These are phyloP conservation scores for Kwoniella newhampshirensis DNA, from an alignment of 768 basidiomycete species.

Conservation along the genomic window DNA sequence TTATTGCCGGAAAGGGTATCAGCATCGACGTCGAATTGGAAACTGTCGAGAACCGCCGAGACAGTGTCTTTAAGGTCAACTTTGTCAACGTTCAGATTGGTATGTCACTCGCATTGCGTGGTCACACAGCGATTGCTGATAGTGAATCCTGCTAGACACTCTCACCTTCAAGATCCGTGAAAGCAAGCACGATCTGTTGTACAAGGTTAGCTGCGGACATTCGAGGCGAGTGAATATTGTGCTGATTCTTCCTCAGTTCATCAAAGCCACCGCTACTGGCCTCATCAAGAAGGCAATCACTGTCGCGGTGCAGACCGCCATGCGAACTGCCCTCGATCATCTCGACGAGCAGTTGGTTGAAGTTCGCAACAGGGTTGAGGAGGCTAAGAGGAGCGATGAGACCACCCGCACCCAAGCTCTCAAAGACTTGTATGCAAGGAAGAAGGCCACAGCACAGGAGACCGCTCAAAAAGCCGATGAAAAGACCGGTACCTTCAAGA, in stretches of 20 bases:
- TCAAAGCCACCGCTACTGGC: slow-evolving; percentile 73
- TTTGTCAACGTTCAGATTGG: slow-evolving; percentile 74
- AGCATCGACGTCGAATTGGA: slow-evolving; percentile 59
- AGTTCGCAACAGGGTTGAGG: slow-evolving; percentile 68
- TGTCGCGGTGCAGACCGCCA: slow-evolving; percentile 64
- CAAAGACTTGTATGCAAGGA: slow-evolving; percentile 50
- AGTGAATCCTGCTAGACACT: no score
- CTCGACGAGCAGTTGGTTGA: slow-evolving; percentile 83
- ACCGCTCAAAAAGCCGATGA: slow-evolving; percentile 55
- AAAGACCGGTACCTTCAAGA: slow-evolving; percentile 66
- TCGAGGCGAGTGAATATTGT: no score
- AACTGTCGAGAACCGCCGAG: slow-evolving; percentile 51
- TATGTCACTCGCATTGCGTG: no score
- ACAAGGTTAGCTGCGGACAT: no score
- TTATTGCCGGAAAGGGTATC: slow-evolving; percentile 80
- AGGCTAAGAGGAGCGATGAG: slow-evolving; percentile 58
- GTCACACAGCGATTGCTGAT: no score
- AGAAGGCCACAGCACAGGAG: slow-evolving; percentile 56
- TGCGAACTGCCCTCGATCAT: slow-evolving; percentile 79
- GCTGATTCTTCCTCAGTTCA: slow-evolving; percentile 58
- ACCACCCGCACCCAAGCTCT: slow-evolving; percentile 43
- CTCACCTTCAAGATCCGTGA: slow-evolving; percentile 90
- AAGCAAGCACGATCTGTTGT: slow-evolving; percentile 82
- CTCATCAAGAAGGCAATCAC: slow-evolving; percentile 66
- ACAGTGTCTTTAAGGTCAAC: slow-evolving; percentile 54